These are phyloP conservation scores for Hygrophorus russula DNA, from an alignment of 768 basidiomycete genomes.

Conservation along the genomic window DNA sequence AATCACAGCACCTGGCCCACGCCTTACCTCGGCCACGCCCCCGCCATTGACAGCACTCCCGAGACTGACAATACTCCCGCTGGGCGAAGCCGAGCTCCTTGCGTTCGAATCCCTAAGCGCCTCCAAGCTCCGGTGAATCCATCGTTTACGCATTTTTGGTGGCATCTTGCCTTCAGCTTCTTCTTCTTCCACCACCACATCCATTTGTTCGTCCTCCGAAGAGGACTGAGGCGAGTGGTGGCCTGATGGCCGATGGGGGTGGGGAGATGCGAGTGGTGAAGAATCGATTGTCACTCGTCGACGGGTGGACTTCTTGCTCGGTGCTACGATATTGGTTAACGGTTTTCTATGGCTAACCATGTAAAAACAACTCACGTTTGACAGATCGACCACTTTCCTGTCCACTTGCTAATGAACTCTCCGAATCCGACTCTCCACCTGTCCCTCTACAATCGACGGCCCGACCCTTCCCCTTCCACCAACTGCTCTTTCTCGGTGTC, in stretches of 20 bases:
- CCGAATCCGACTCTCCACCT: constrained; percentile 6
- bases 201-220: neutral
- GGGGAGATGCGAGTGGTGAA: neutral
- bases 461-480: constrained; percentile 16
- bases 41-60: neutral
- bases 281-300: neutral
- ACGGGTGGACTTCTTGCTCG: neutral
- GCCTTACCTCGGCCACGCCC: neutral
- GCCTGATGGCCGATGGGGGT: neutral
- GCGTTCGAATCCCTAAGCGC: constrained; percentile 14
- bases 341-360: neutral
- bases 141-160: constrained; percentile 51
- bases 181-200: constrained; percentile 11
- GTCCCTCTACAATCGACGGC: constrained; percentile 8
- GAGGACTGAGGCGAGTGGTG: neutral
- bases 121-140: constrained; percentile 24
- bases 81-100: constrained; percentile 1
- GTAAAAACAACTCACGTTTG: neutral
- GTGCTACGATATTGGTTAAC: neutral
- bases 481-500: constrained; percentile 12
- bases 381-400: neutral
- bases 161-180: constrained; percentile 34
- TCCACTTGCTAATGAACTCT: neutral
- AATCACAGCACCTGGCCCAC: too few species aligned
- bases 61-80: neutral